Evolutionary conservation across 768 basidiomycete species (phyloP).

Genomic region (Cystofilobasidium bisporidii): DNA sequence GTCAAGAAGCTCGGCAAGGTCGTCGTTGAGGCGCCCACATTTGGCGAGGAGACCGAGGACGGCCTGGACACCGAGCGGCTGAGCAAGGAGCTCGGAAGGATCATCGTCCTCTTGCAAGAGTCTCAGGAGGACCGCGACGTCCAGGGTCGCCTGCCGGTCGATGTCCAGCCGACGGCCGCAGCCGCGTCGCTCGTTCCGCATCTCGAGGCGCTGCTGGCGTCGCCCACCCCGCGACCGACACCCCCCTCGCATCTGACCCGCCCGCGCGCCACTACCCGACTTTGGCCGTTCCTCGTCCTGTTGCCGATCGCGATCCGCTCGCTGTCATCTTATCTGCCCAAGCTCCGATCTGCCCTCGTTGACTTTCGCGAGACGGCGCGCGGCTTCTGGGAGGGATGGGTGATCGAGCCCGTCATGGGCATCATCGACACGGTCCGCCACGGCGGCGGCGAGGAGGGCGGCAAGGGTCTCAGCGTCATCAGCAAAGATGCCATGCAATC

Average conservation of each 20-base stretch:
- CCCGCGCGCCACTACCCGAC: constrained; percentile 56
- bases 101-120: constrained; percentile 37
- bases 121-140: constrained; percentile 16
- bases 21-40: constrained; percentile 24
- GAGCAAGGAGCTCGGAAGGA: constrained; percentile 11
- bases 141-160: not conserved
- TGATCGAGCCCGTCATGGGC: constrained; percentile 73
- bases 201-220: constrained; percentile 34
- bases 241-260: constrained; percentile 47
- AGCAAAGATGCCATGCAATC: constrained; percentile 70
- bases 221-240: constrained; percentile 37
- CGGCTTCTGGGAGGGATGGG: constrained; percentile 71
- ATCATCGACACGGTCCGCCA: constrained; percentile 73
- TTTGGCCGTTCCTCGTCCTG: constrained; percentile 75
- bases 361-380: constrained; percentile 58
- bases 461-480: constrained; percentile 52
- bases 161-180: constrained; percentile 21
- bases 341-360: constrained; percentile 49
- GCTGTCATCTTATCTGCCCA: constrained; percentile 52
- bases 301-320: constrained; percentile 57
- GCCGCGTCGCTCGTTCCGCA: constrained; percentile 28
- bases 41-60: not conserved
- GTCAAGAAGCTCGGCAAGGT: constrained; percentile 61
- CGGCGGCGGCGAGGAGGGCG: constrained; percentile 51
- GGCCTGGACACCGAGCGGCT: constrained; percentile 4